A percentile compares a stretch with the other conserved stretches of the same genome.
Conservation (phyloP, 257 asterid species). For the Cruciata laevipes region DNA sequence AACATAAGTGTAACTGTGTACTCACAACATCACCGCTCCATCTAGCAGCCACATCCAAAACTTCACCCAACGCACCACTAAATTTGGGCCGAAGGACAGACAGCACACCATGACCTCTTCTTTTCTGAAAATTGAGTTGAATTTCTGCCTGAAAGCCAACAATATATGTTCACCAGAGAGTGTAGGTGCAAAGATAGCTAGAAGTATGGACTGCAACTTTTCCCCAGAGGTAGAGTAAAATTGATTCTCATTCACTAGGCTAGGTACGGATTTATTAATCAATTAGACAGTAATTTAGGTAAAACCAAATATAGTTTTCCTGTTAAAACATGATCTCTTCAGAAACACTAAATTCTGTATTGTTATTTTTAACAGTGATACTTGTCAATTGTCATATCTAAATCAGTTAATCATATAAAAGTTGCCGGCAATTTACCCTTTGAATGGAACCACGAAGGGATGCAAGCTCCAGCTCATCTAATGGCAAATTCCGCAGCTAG, state of each 20-base stretch:
- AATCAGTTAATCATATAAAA: not conserved
- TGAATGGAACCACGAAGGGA: slow-evolving; percentile 93
- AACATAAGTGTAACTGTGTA: slow-evolving; percentile 21
- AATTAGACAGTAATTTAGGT: not conserved
- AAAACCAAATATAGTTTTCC: not conserved
- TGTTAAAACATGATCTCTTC: not conserved
- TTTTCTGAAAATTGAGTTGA: slow-evolving; percentile 88
- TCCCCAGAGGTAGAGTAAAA: not conserved
- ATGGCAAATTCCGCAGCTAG: slow-evolving; percentile 86
- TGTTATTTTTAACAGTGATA: not conserved
- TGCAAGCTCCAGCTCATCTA: slow-evolving; percentile 98
- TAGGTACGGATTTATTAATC: not conserved
- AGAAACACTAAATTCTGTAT: not conserved
- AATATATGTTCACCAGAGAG: slow-evolving; percentile 2
- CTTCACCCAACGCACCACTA: slow-evolving; percentile 98
- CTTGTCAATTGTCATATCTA: not conserved
- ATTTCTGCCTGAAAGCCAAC: slow-evolving; percentile 66
- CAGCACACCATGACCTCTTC: slow-evolving; percentile 92
- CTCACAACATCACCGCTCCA: slow-evolving; percentile 99
- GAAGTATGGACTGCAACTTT: not conserved
- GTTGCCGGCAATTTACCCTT: slow-evolving; percentile 47
- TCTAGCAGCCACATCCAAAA: slow-evolving; percentile 96
- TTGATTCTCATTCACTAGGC: not conserved
- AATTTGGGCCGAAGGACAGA: slow-evolving; percentile 94
- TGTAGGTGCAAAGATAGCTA: not conserved